Evolutionary conservation across 2,329 filamentous ascomycete genomes (phyloP), one percentile per base, ranked within the genome.

Genomic region (Huntiella abstrusa): DNA sequence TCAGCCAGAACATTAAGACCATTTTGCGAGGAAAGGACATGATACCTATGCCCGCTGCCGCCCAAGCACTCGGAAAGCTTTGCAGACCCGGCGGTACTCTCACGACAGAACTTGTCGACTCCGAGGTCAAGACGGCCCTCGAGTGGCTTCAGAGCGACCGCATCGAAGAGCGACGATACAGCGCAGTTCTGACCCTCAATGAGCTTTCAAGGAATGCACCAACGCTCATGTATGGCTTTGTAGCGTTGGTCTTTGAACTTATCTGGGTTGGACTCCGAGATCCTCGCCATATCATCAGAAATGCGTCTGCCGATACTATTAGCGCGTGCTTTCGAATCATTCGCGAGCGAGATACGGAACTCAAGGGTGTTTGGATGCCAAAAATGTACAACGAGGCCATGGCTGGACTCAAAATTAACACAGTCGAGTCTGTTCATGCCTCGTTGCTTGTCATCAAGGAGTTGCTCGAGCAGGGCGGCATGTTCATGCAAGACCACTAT

Each of bases 401-500:
- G 50, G 70, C 75, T 51, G 87, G 87, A 5, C 77, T 98, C 54
- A 78, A 80, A 58, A 73, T 79, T 43, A 81, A 77, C 54, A 85
- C 84, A 13, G 73, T 92, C 46, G 91, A 98, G 60, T 81, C 78
- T 50, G 80, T 93, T 37, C 92, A 98, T 58, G 91, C 85, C n/a
- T 95, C 88, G 2, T 70, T 98, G 36, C 70, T 98, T 15, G 86
- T 92, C 1, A 71, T 96, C 55, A 92, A 88, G 60, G 88, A 96
- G 63, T 72, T 98, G 41, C 75, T 98, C 13, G 76, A 91, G 52
- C 88, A 94, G 59, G 91, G 91, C 45, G 87, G 86, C 55, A 98
- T 98, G 88, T 98, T 93, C 62, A 96, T 98, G 91, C 86, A 94
- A 56, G 83, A 87, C 35, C 77, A 87, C 58, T 98, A 96, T 61